These are phyloP conservation scores for Zygnema cylindricum DNA, from an alignment of 139 green algal species.

Conservation along the genomic window DNA sequence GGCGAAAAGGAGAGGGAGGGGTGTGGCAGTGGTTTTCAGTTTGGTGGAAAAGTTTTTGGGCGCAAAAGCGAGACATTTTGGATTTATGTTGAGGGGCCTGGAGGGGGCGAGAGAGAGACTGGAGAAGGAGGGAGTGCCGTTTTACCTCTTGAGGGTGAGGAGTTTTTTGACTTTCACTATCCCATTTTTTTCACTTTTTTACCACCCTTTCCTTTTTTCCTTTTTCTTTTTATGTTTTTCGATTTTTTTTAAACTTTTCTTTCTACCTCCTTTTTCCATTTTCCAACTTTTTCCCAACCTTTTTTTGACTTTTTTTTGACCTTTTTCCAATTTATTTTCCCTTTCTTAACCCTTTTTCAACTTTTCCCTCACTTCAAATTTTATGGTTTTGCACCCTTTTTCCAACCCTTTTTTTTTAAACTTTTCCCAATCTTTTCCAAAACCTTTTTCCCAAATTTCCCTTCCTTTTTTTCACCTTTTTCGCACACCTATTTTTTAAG, in stretches of 20 bases:
- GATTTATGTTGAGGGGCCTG: slow-evolving; percentile 89
- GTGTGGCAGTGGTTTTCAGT: slow-evolving; percentile 63
- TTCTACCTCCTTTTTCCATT: background rate
- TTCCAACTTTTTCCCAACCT: background rate
- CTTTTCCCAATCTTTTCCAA: background rate
- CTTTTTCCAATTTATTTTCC: background rate
- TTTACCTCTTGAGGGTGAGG: slow-evolving; percentile 58
- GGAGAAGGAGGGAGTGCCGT: slow-evolving; percentile 43
- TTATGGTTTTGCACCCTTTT: too few relatives aligned
- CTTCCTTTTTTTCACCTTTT: background rate
- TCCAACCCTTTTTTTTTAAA: background rate
- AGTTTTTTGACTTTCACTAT: background rate
- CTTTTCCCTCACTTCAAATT: too few relatives aligned
- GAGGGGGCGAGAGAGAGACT: slow-evolving; percentile 70
- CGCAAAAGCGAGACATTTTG: slow-evolving; percentile 82
- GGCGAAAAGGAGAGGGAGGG: slow-evolving; percentile 13
- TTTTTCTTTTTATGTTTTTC: background rate
- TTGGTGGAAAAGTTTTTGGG: slow-evolving; percentile 54
- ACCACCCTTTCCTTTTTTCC: background rate
- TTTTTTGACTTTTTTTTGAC: background rate
- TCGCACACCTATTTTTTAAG: too few relatives aligned
- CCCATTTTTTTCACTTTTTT: background rate
- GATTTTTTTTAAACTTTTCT: background rate
- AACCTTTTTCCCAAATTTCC: too few relatives aligned
- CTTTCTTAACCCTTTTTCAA: background rate